Base-by-base conservation (phyloP, 257 asterid genomes). In the Pogostemon cablin region DNA sequence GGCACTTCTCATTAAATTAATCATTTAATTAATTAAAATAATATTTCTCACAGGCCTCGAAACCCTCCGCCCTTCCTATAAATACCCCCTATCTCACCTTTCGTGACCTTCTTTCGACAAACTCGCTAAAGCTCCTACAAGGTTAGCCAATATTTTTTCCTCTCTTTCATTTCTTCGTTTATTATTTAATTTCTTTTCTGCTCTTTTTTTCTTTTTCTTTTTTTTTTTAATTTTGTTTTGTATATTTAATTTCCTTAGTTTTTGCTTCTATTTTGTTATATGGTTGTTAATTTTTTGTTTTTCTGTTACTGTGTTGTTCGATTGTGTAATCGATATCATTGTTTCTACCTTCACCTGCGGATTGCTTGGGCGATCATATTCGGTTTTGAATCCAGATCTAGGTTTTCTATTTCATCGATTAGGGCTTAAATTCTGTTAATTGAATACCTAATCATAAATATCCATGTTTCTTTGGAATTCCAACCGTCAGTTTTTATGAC, bases 401-500 rank as follows among this genome's bases (percentile, higher is more conserved):
- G 54, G 72, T 9, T 58, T 64, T 25, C 3, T n/a, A 15, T 12
- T 60, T 17, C 20, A 35, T 71, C 7, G 17, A 34, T 64, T 62
- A 12, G 44, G 44, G 10, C 12, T 34, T 11, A 1, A 54, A 52
- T 38, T 38, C n/a, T 53, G 5, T 46, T 34, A 53, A 50, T 69
- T 46, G 68, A 11, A 35, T 61, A 3, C 25, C 35, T 12, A 73
- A 62, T 2, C 7, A 4, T 56, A 48, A 38, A 35, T 54, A 74
- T 69, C 78, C 47, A 72, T 75, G 80, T 75, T 62, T 79, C 64
- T 35, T 49, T 46, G 44, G 59, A 71, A 62, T 72, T 69, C 70
- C 65, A 55, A 65, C 66, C 72, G 38, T 63, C 79, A 15, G 41
- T 64, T 79, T 82, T 65, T 65, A 85, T 92, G 95, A 85, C 79